Evolutionary conservation across 2,329 filamentous ascomycete species (phyloP).

Genomic region (Aureobasidium sp.): DNA sequence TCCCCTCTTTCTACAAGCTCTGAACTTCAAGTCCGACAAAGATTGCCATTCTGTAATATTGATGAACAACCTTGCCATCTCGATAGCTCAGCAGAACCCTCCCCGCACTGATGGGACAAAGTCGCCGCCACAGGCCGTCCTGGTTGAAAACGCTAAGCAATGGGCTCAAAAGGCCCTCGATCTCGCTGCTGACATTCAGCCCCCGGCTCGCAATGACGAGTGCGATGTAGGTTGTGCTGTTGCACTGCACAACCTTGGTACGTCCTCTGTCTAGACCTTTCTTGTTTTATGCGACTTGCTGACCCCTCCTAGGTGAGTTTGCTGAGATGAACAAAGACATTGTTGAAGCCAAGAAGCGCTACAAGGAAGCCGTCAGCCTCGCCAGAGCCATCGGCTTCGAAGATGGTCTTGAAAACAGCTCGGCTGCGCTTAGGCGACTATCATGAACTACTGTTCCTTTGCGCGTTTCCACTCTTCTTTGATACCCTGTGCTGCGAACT

Average conservation of each 20-base stretch:
- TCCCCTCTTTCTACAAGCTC: constrained; percentile 78
- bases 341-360: constrained; percentile 59
- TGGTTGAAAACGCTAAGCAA: constrained; percentile 62
- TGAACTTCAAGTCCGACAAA: constrained; percentile 57
- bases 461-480: neutral
- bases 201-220: constrained; percentile 63
- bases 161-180: constrained; percentile 75
- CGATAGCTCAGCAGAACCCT: constrained; percentile 59
- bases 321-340: constrained; percentile 65
- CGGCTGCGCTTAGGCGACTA: constrained; percentile 34
- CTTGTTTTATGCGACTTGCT: neutral
- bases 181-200: constrained; percentile 58
- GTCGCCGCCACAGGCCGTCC: constrained; percentile 42
- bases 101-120: constrained; percentile 24
- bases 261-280: neutral
- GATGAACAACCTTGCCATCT: constrained; percentile 77
- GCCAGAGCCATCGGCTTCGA: constrained; percentile 42
- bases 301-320: constrained; percentile 54
- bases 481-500: constrained; percentile 9
- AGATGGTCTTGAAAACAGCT: constrained; percentile 39
- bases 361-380: constrained; percentile 59
- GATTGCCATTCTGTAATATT: constrained; percentile 74
- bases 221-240: constrained; percentile 79
- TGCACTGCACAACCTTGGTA: constrained; percentile 68
- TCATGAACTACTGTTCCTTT: neutral